Base-by-base conservation (phyloP, 345 rosid genomes). In the Lepidium africanum region DNA sequence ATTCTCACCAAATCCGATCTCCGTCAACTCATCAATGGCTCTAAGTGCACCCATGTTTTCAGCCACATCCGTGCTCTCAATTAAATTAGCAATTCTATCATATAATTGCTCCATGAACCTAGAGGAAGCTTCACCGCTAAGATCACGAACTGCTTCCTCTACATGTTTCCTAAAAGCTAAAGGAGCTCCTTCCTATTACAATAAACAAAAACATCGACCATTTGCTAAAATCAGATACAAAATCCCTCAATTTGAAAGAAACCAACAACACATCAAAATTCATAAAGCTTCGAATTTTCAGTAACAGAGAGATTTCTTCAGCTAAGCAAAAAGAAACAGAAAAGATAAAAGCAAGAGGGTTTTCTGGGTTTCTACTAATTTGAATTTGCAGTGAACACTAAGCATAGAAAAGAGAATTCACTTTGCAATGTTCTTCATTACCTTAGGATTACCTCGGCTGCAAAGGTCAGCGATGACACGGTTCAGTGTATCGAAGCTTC, bases 41-140 rank as follows among this genome's bases (percentile, higher is more conserved):
- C 95, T 80, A 27, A 94, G 81, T 32, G 90, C 99, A 74, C 97
- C 97, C 85, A 91, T 61, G 76, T 95, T 95, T 57, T 95, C 96
- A 48, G 91, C 86, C 56, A 84, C 88, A 61, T 87, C 96, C 35
- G 70, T 82, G 72, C 87, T 86, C 52, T 91, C 96, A 48, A 95
- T 59, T 5, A 89, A 85, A 77, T 59, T 75, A 12, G 92, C 77
- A 61, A 95, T 83, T 58, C 89, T 80, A 25, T 87, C 96, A 61
- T 87, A 89, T 65, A 91, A 75, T 45, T 86, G 96, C 74, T 89
- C 96, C 99, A 87, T 85, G 51, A 86, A 87, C 49, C 98, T 90
- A 6, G 91, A 82, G 68, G 93, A 89, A 37, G 86, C 93, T 79
- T 95, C 99, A 32, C 91, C 96, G 50, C 83, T 78, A 23, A 87